Conservation (phyloP, 306 rosid species). For the Begonia masoniana region DNA sequence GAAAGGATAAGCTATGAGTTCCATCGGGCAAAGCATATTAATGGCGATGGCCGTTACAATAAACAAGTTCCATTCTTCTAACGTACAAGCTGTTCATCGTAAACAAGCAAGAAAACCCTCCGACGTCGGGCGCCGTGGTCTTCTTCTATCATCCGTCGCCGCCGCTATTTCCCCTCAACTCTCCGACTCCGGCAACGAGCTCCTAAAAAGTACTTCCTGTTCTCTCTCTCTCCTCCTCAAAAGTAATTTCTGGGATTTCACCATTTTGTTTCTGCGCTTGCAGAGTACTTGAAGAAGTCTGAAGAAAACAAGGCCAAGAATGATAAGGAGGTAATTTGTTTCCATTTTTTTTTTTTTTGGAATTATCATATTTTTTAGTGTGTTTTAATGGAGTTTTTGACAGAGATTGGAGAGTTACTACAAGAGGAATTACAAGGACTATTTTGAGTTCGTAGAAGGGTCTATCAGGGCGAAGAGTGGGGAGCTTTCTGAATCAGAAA, state of each 20-base stretch:
- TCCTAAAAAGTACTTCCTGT: slow-evolving; percentile 46
- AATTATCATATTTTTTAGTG: background rate
- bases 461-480: slow-evolving; percentile 29
- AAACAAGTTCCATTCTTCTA: slow-evolving; percentile 68
- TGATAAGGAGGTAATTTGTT: slow-evolving; percentile 62
- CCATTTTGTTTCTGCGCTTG: background rate
- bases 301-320: slow-evolving; percentile 82
- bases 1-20: slow-evolving; percentile 32
- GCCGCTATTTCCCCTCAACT: slow-evolving; percentile 40
- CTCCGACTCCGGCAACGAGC: slow-evolving; percentile 49
- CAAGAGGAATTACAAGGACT: slow-evolving; percentile 90
- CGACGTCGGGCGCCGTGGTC: slow-evolving; percentile 43
- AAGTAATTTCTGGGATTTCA: background rate
- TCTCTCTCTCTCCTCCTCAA: slow-evolving; percentile 2
- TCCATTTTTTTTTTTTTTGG: background rate
- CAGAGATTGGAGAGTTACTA: slow-evolving; percentile 81
- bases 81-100: slow-evolving; percentile 53
- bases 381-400: background rate
- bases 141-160: slow-evolving; percentile 36
- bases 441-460: slow-evolving; percentile 72
- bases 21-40: slow-evolving; percentile 54
- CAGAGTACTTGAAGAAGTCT: slow-evolving; percentile 75
- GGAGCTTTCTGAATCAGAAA: slow-evolving; percentile 59
- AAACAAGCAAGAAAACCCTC: slow-evolving; percentile 14
- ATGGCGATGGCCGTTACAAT: slow-evolving; percentile 76